These are phyloP conservation scores for Raphanus sativus DNA, from an alignment of 345 rosid genomes.

Conservation along the genomic window DNA sequence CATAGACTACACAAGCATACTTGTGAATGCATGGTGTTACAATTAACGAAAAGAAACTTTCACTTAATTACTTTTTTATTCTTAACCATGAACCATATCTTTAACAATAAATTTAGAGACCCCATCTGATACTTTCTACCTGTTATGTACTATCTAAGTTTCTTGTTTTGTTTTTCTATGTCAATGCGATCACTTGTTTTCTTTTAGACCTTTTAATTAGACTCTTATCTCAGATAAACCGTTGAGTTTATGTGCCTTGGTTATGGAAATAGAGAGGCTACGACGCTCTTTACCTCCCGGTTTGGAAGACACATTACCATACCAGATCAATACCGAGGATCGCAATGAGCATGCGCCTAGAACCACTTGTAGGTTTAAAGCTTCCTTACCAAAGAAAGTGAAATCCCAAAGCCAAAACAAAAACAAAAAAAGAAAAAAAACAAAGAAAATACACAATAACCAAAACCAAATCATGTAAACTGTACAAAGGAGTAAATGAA, in stretches of 20 bases:
- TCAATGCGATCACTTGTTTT: neutral
- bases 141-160: neutral
- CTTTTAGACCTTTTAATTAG: neutral
- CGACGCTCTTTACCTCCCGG: slow-evolving; percentile 87
- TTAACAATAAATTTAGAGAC: neutral
- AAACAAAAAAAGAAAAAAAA: too few species aligned
- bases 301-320: slow-evolving; percentile 84
- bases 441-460: too few species aligned
- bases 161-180: neutral
- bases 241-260: neutral
- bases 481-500: neutral
- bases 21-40: neutral
- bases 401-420: slow-evolving; percentile 50
- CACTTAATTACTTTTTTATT: neutral
- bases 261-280: neutral
- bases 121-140: neutral
- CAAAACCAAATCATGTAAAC: too few species aligned
- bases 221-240: neutral
- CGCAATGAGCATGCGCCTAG: slow-evolving; percentile 84
- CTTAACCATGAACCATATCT: neutral
- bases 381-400: slow-evolving; percentile 86
- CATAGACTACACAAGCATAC: neutral
- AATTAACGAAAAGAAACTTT: neutral
- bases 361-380: slow-evolving; percentile 75
- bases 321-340: slow-evolving; percentile 90